Conservation (phyloP, 164 flowering plant species). For the Amborella trichopoda region DNA sequence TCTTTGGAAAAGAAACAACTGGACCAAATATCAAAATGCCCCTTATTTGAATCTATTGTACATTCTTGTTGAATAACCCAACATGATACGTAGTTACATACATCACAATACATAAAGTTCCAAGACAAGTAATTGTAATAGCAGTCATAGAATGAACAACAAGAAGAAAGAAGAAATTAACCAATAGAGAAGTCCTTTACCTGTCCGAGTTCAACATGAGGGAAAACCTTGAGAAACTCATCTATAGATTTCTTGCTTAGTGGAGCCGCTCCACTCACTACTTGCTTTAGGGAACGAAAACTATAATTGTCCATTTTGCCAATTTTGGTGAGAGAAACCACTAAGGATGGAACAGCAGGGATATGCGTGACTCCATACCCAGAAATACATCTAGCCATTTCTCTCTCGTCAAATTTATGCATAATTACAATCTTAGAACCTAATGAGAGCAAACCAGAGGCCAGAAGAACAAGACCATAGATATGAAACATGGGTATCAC, state of each 20-base stretch:
- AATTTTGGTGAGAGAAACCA: conserved; percentile 34
- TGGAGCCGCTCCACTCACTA: conserved; percentile 73
- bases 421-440: conserved; percentile 57
- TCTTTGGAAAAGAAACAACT: too few species aligned
- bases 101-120: too few species aligned
- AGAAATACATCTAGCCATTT: conserved; percentile 37
- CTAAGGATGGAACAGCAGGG: conserved; percentile 57
- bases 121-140: too few species aligned
- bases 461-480: conserved; percentile 59
- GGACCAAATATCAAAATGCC: too few species aligned
- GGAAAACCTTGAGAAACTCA: conserved; percentile 38
- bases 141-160: too few species aligned
- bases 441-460: conserved; percentile 42
- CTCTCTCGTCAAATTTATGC: conserved; percentile 43
- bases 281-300: conserved; percentile 55
- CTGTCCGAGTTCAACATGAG: conserved; percentile 78
- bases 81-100: too few species aligned
- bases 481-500: conserved; percentile 73
- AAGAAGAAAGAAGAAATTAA: too few species aligned
- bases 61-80: too few species aligned
- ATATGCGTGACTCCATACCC: conserved; percentile 53
- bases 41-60: too few species aligned
- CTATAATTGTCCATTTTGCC: conserved; percentile 10
- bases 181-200: conserved; percentile 13
- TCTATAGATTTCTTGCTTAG: conserved; percentile 27